Evolutionary conservation across 495 filamentous ascomycete species (phyloP).

Genomic region (Sordaria brevicollis): DNA sequence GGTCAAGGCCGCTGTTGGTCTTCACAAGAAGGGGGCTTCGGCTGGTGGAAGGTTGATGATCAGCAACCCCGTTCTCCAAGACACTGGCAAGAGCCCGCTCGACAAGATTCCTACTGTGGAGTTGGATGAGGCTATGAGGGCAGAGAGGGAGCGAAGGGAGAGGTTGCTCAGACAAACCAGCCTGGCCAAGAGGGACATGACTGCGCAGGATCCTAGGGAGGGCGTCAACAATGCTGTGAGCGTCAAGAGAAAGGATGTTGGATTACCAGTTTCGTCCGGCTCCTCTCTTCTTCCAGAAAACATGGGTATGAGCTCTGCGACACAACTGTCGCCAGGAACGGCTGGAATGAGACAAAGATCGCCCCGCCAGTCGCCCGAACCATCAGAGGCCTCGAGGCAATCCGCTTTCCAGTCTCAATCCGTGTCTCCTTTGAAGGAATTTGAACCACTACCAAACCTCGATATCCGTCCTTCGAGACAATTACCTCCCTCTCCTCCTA

Average conservation of each 20-base stretch:
- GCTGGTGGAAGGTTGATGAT: slow-evolving; percentile 31
- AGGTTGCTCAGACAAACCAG: background rate
- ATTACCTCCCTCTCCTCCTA: slow-evolving; percentile 19
- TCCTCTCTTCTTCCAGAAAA: slow-evolving; percentile 7
- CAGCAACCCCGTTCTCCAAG: slow-evolving; percentile 37
- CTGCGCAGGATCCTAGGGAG: slow-evolving; percentile 14
- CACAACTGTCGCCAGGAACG: slow-evolving; percentile 35
- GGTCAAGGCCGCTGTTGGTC: slow-evolving; percentile 6
- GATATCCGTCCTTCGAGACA: slow-evolving; percentile 25
- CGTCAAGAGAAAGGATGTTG: slow-evolving; percentile 34
- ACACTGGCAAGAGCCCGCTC: slow-evolving; percentile 29
- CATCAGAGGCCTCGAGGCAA: background rate
- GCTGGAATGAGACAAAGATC: slow-evolving; percentile 33
- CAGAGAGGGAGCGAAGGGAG: slow-evolving; percentile 35
- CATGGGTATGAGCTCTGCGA: slow-evolving; percentile 19
- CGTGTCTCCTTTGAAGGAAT: background rate
- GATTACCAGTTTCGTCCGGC: slow-evolving; percentile 10
- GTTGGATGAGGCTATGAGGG: slow-evolving; percentile 33
- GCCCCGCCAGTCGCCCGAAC: slow-evolving; percentile 17
- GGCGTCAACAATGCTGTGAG: slow-evolving; percentile 25
- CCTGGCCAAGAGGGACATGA: slow-evolving; percentile 20
- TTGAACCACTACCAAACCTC: background rate
- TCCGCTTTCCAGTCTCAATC: background rate
- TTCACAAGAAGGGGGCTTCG: slow-evolving; percentile 21
- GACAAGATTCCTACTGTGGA: slow-evolving; percentile 37